phyloP scores from a whole-genome alignment of 2,329 filamentous ascomycete genomes.

The Penicillium corylophilum region DNA sequence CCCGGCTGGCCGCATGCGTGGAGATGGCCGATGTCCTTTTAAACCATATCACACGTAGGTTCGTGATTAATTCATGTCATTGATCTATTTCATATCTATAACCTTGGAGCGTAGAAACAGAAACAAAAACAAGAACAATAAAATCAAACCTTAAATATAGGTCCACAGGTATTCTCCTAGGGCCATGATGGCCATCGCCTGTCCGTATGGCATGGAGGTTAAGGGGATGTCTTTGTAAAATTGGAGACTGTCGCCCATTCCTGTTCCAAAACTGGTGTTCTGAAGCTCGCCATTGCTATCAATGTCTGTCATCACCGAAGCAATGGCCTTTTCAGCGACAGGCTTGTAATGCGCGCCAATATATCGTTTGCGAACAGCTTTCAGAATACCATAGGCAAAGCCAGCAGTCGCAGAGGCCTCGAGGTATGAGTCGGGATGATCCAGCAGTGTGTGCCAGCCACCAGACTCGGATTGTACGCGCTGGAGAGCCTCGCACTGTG shows the following conservation, averaged over 20 bases:
- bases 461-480: constrained; percentile 61
- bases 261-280: constrained; percentile 76
- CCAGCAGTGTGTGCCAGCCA: constrained; percentile 73
- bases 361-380: constrained; percentile 69
- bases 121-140: too few relatives aligned
- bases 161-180: constrained; percentile 69
- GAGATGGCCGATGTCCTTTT: not conserved
- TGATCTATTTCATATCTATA: constrained; percentile 1
- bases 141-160: constrained; percentile 46
- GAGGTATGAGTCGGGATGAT: constrained; percentile 69
- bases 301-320: constrained; percentile 66
- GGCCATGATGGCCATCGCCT: constrained; percentile 82
- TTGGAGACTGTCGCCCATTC: constrained; percentile 70
- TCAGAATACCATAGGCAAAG: constrained; percentile 77
- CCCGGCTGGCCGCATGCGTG: not conserved
- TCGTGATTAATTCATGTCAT: not conserved
- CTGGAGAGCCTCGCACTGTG: constrained; percentile 66
- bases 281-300: constrained; percentile 66
- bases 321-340: constrained; percentile 64
- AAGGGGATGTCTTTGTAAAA: constrained; percentile 74
- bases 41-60: too few relatives aligned
- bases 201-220: constrained; percentile 81
- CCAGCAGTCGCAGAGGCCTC: constrained; percentile 78
- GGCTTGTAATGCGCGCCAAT: constrained; percentile 61
- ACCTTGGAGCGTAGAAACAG: too few relatives aligned